phyloP scores from a whole-genome alignment of 2,329 filamentous ascomycete species.

The Trichoderma atrobrunneum region DNA sequence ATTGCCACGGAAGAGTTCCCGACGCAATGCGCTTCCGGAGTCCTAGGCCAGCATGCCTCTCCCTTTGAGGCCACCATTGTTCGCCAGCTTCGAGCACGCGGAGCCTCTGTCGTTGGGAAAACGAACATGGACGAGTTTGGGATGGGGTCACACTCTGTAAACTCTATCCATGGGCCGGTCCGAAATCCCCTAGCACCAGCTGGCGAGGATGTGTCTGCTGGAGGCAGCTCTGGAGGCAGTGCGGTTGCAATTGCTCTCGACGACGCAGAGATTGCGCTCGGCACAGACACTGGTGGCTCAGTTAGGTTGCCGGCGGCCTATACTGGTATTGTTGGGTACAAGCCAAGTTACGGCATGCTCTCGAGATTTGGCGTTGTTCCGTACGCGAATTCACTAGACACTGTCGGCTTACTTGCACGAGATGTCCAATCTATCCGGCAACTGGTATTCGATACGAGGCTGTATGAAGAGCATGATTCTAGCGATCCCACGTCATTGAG shows the following conservation, averaged over 20 bases:
- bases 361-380: slow-evolving; percentile 84
- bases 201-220: slow-evolving; percentile 58
- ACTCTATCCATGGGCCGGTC: slow-evolving; percentile 67
- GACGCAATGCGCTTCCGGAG: slow-evolving; percentile 80
- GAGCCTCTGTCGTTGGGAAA: slow-evolving; percentile 68
- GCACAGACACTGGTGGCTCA: slow-evolving; percentile 91
- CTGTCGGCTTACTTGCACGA: slow-evolving; percentile 71
- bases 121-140: slow-evolving; percentile 96
- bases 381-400: slow-evolving; percentile 91
- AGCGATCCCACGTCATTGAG: slow-evolving; percentile 74
- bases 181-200: slow-evolving; percentile 44
- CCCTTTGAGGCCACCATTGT: slow-evolving; percentile 84
- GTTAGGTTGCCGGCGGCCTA: slow-evolving; percentile 86
- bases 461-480: slow-evolving; percentile 58
- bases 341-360: slow-evolving; percentile 85
- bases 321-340: slow-evolving; percentile 78
- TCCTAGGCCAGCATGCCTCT: slow-evolving; percentile 67
- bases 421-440: slow-evolving; percentile 50
- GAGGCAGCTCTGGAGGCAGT: slow-evolving; percentile 91
- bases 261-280: slow-evolving; percentile 63
- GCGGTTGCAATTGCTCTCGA: slow-evolving; percentile 74
- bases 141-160: slow-evolving; percentile 82
- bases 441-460: slow-evolving; percentile 48
- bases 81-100: slow-evolving; percentile 59
- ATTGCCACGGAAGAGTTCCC: slow-evolving; percentile 63